Conservation (phyloP, 1,139 yeast species). For the Schwanniomyces etchellsii region DNA sequence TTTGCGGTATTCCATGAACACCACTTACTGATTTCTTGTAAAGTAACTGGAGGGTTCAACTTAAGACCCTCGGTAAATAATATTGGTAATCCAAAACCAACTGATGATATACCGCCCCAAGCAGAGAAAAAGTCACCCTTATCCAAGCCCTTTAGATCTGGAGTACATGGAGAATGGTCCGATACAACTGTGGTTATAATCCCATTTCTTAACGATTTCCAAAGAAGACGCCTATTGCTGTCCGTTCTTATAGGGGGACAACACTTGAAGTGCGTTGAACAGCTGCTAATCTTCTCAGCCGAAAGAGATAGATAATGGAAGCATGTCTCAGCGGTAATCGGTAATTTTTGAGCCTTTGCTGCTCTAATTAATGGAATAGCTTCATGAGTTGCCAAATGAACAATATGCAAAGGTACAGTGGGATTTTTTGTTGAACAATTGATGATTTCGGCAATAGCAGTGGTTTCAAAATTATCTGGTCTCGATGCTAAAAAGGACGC, state of each 20-base stretch:
- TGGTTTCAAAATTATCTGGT: conserved; percentile 83
- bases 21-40: conserved; percentile 69
- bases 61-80: conserved; percentile 69
- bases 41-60: conserved; percentile 45
- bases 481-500: conserved; percentile 74
- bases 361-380: conserved; percentile 67
- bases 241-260: conserved; percentile 90
- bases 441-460: conserved; percentile 71
- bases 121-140: conserved; percentile 86
- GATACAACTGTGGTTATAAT: conserved; percentile 83
- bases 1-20: conserved; percentile 77
- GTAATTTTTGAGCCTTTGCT: conserved; percentile 57
- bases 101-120: conserved; percentile 97
- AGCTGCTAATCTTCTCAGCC: conserved; percentile 71
- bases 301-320: conserved; percentile 80
- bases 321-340: conserved; percentile 83
- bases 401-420: conserved; percentile 75
- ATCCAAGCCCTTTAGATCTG: conserved; percentile 74
- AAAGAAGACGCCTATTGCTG: conserved; percentile 61
- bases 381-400: conserved; percentile 80
- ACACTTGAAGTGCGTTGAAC: conserved; percentile 82
- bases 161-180: conserved; percentile 95
- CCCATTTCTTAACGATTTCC: conserved; percentile 67
- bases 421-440: conserved; percentile 56
- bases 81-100: conserved; percentile 83